phyloP scores from a whole-genome alignment of 345 rosid species.

The Trapa bicornis region DNA sequence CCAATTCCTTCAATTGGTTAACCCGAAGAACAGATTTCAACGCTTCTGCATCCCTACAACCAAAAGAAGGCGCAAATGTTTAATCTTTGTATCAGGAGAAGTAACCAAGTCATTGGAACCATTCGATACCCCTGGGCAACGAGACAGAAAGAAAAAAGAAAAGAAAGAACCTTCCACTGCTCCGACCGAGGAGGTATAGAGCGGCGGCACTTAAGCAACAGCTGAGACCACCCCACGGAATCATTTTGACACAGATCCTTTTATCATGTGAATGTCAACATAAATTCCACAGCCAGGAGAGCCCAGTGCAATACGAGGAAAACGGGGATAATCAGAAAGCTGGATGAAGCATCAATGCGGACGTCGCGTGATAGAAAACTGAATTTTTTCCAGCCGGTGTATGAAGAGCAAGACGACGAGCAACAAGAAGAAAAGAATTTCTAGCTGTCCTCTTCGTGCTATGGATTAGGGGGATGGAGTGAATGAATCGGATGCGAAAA shows the following conservation, averaged over 20 bases:
- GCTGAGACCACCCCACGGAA: constrained; percentile 82
- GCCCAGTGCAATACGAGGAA: neutral
- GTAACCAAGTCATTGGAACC: neutral
- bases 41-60: constrained; percentile 62
- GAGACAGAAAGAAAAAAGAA: no score
- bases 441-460: no score
- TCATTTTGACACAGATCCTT: constrained; percentile 12
- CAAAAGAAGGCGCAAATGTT: neutral
- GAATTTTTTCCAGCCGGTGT: neutral
- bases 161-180: constrained; percentile 59
- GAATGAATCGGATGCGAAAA: constrained; percentile 19
- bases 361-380: neutral
- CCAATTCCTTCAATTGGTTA: constrained; percentile 78
- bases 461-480: neutral
- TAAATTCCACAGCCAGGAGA: neutral
- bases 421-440: neutral
- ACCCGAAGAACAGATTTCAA: constrained; percentile 69
- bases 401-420: neutral
- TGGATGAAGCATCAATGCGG: neutral
- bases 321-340: neutral
- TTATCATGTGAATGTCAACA: neutral
- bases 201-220: constrained; percentile 92
- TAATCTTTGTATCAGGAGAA: neutral
- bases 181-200: constrained; percentile 77
- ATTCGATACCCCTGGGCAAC: no score